Percentiles rank a stretch among this genome's conserved stretches.
These are phyloP conservation scores for Fusarium redolens DNA, from an alignment of 2,329 filamentous ascomycete genomes.

Conservation along the genomic window DNA sequence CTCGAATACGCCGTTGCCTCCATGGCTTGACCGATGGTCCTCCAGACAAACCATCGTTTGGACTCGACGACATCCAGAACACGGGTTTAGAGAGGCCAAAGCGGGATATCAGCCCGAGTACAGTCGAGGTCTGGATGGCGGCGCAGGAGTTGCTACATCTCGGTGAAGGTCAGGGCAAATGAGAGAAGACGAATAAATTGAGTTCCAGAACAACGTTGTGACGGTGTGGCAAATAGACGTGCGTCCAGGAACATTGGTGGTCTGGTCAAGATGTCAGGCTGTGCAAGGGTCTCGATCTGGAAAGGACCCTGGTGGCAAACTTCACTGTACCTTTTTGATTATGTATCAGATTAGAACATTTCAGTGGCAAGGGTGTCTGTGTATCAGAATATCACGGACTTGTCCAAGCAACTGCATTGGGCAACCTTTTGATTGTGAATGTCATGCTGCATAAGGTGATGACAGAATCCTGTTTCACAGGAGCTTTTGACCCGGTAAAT, in stretches of 20 bases:
- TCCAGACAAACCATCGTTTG: conserved; percentile 1
- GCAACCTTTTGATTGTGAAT: not conserved
- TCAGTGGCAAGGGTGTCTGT: conserved; percentile 20
- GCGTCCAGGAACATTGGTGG: not conserved
- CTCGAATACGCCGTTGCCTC: conserved; percentile 44
- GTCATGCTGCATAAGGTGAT: not conserved
- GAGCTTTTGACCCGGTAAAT: not conserved
- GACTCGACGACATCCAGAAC: not conserved
- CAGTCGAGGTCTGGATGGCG: conserved; percentile 48
- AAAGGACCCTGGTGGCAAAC: conserved; percentile 13
- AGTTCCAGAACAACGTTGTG: not conserved
- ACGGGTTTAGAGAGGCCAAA: not conserved
- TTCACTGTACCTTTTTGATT: conserved; percentile 6
- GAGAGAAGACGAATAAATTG: not conserved
- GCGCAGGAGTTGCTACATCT: conserved; percentile 47
- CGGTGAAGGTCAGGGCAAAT: conserved; percentile 27
- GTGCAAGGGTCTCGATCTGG: not conserved
- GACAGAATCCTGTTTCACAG: not conserved
- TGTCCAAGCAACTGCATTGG: not conserved
- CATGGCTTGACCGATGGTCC: conserved; percentile 33
- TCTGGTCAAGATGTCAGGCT: not conserved
- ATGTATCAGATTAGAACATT: conserved; percentile 12
- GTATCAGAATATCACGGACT: conserved; percentile 15
- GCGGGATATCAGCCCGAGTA: conserved; percentile 33
- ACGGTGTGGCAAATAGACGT: not conserved